Percentiles rank a stretch among this genome's conserved stretches.
phyloP scores from a whole-genome alignment of 2,329 filamentous ascomycete genomes.

The Didymella arachidicola region DNA sequence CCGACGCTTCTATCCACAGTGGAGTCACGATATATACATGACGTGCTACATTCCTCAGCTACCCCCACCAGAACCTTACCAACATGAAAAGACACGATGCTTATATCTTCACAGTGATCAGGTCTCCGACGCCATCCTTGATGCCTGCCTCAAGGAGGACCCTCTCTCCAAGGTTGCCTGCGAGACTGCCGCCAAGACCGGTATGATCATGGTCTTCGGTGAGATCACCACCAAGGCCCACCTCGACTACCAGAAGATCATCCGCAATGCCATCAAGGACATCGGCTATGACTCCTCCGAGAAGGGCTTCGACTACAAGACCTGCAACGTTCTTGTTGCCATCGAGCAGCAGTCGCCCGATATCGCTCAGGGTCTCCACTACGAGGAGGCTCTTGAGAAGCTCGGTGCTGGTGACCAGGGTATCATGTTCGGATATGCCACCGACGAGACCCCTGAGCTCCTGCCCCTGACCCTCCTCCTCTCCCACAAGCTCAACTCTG shows the following conservation, averaged over 20 bases:
- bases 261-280: slow-evolving; percentile 94
- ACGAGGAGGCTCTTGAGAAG: slow-evolving; percentile 96
- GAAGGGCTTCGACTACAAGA: slow-evolving; percentile 99
- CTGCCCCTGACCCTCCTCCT: slow-evolving; percentile 93
- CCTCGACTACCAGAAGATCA: slow-evolving; percentile 97
- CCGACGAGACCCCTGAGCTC: slow-evolving; percentile 97
- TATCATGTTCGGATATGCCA: slow-evolving; percentile 99
- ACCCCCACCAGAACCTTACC: slow-evolving; percentile 12
- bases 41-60: slow-evolving; percentile 10
- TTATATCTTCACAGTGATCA: slow-evolving; percentile 71
- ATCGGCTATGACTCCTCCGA: slow-evolving; percentile 97
- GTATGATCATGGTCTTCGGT: slow-evolving; percentile 85
- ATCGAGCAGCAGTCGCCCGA: slow-evolving; percentile 99
- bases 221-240: slow-evolving; percentile 97
- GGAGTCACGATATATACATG: slow-evolving; percentile 11
- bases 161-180: slow-evolving; percentile 98
- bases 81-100: slow-evolving; percentile 7
- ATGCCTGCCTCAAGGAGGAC: slow-evolving; percentile 94
- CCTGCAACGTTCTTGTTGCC: slow-evolving; percentile 95
- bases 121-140: slow-evolving; percentile 97
- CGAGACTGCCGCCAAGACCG: slow-evolving; percentile 99
- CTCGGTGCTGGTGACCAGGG: slow-evolving; percentile 99
- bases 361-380: slow-evolving; percentile 98
- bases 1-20: neutral
- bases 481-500: slow-evolving; percentile 95